Evolutionary conservation across 2,329 filamentous ascomycete genomes (phyloP).

Genomic region (Hypomyces rosellus): DNA sequence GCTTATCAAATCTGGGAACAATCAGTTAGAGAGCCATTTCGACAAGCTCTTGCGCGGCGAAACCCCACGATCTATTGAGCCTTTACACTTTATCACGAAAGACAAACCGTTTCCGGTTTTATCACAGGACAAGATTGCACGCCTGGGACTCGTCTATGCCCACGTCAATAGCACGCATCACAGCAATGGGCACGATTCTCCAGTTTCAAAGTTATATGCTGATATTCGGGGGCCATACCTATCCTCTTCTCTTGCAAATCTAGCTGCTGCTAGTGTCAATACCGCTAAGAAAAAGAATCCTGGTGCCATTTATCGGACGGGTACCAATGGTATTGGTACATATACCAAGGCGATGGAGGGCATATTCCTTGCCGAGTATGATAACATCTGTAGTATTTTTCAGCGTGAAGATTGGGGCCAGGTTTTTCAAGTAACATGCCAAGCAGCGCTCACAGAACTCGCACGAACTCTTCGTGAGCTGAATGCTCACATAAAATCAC

Average conservation of each 20-base stretch:
- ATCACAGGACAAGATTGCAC: conserved; percentile 66
- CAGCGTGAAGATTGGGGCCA: conserved; percentile 75
- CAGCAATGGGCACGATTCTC: conserved; percentile 53
- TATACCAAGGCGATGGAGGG: conserved; percentile 85
- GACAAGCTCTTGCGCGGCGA: conserved; percentile 68
- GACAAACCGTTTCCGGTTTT: conserved; percentile 77
- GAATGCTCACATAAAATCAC: conserved; percentile 80
- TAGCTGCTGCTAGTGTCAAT: conserved; percentile 80
- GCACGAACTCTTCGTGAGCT: conserved; percentile 80
- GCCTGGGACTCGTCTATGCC: conserved; percentile 70
- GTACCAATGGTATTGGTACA: conserved; percentile 84
- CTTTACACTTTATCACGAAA: conserved; percentile 89
- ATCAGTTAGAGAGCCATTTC: conserved; percentile 79
- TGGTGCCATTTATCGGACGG: conserved; percentile 78
- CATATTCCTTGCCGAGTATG: conserved; percentile 81
- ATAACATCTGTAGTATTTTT: conserved; percentile 85
- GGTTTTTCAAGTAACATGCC: conserved; percentile 73
- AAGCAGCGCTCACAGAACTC: conserved; percentile 72
- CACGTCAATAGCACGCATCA: conserved; percentile 60
- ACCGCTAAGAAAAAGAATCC: conserved; percentile 74
- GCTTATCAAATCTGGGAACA: conserved; percentile 71
- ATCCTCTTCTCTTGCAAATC: conserved; percentile 72
- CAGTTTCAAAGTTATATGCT: conserved; percentile 75
- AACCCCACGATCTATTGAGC: conserved; percentile 75
- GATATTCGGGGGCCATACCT: conserved; percentile 84